Conservation (phyloP, 768 basidiomycete genomes). For the button mushroom (Agaricus bisporus) region DNA sequence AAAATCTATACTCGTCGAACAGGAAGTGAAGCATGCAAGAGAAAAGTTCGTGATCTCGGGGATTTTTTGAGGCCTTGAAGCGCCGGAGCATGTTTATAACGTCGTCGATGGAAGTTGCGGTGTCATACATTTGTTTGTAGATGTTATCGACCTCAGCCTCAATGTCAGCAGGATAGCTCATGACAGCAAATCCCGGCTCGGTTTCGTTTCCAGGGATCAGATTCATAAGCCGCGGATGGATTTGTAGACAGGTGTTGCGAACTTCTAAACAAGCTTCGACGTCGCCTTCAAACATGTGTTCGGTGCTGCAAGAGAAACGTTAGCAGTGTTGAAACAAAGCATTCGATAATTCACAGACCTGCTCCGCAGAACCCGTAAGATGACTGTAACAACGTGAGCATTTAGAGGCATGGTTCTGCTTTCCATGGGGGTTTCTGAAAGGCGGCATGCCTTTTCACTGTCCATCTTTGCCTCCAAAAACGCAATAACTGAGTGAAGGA, state of each 20-base stretch:
- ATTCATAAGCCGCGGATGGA: constrained; percentile 95
- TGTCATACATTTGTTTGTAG: constrained; percentile 98
- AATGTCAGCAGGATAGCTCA: constrained; percentile 83
- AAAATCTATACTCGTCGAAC: constrained; percentile 99
- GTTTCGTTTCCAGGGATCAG: constrained; percentile 79
- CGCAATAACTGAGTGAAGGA: constrained; percentile 79
- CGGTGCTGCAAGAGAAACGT: constrained; percentile 41
- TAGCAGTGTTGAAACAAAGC: not conserved
- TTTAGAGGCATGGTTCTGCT: constrained; percentile 82
- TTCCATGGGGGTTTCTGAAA: constrained; percentile 75
- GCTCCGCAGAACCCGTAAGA: constrained; percentile 83
- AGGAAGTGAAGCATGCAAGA: constrained; percentile 99
- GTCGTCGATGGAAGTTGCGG: constrained; percentile 90
- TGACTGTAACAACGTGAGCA: constrained; percentile 85
- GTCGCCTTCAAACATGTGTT: constrained; percentile 70
- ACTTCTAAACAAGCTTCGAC: constrained; percentile 86
- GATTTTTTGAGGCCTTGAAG: constrained; percentile 74
- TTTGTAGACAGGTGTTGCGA: constrained; percentile 87
- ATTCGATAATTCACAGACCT: constrained; percentile 41
- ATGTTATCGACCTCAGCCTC: constrained; percentile 92
- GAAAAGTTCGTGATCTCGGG: constrained; percentile 91
- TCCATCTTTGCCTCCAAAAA: constrained; percentile 94
- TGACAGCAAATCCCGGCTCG: constrained; percentile 88
- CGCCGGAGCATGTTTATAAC: constrained; percentile 85
- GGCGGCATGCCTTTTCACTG: constrained; percentile 70